phyloP scores from a whole-genome alignment of 768 basidiomycete genomes.

The Amanita subjunquillea region DNA sequence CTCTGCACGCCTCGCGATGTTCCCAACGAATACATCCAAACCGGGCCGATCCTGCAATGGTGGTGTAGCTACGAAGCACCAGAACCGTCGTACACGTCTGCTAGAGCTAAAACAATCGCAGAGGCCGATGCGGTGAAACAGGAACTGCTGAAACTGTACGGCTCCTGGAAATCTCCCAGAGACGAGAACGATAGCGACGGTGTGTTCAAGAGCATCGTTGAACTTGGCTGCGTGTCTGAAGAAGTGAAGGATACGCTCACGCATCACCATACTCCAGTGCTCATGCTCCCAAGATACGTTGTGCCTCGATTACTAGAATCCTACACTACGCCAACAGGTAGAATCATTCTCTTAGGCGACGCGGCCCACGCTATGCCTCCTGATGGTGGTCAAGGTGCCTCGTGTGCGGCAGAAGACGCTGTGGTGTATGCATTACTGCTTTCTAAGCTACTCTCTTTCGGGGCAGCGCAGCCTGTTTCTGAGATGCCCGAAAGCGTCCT shows the following conservation, averaged over 20 bases:
- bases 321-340: conserved; percentile 18
- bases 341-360: conserved; percentile 30
- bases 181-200: conserved; percentile 16
- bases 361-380: conserved; percentile 36
- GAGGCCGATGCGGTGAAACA: conserved; percentile 14
- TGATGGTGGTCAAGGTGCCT: conserved; percentile 29
- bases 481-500: not conserved
- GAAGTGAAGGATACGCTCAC: not conserved
- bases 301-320: conserved; percentile 21
- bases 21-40: not conserved
- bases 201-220: conserved; percentile 18
- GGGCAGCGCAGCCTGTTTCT: not conserved
- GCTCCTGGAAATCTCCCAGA: conserved; percentile 22
- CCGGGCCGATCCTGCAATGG: conserved; percentile 21
- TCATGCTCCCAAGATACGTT: conserved; percentile 27
- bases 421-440: conserved; percentile 24
- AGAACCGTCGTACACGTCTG: conserved; percentile 5
- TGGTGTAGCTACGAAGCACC: conserved; percentile 29
- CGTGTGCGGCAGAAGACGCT: conserved; percentile 30
- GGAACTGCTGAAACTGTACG: conserved; percentile 22
- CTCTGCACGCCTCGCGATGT: no score
- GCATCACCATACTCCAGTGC: conserved; percentile 11
- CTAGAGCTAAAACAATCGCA: conserved; percentile 8
- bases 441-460: conserved; percentile 15
- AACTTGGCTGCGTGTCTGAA: conserved; percentile 17